Evolutionary conservation across 345 rosid species (phyloP).

Genomic region (Kandelia obovata): DNA sequence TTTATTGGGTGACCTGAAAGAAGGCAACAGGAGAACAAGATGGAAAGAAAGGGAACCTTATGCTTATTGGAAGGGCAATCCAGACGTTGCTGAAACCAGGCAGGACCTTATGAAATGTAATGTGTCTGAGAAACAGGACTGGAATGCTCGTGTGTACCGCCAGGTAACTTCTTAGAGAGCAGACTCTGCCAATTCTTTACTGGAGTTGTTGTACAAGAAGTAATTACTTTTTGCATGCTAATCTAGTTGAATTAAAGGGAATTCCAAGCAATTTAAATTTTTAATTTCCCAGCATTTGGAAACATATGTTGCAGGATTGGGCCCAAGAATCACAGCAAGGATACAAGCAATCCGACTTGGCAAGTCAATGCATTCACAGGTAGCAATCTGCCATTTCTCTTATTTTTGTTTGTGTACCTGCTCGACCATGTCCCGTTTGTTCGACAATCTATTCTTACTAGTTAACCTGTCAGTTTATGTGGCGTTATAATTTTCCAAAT

Average conservation of each 20-base stretch:
- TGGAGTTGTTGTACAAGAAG: too few relatives aligned
- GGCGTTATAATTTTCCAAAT: not conserved
- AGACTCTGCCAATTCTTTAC: too few relatives aligned
- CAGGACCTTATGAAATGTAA: conserved; percentile 35
- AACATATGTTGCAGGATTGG: conserved; percentile 61
- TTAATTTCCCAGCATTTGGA: too few relatives aligned
- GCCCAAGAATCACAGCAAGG: conserved; percentile 54
- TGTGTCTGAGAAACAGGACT: conserved; percentile 20
- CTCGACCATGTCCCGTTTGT: too few relatives aligned
- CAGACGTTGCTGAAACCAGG: conserved; percentile 22
- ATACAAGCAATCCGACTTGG: conserved; percentile 69
- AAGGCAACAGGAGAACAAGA: conserved; percentile 21
- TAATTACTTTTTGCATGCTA: too few relatives aligned
- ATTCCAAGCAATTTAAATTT: too few relatives aligned
- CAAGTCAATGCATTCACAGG: conserved; percentile 79
- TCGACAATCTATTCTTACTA: too few relatives aligned
- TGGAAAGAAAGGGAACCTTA: conserved; percentile 37
- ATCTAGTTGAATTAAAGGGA: too few relatives aligned
- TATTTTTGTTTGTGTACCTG: not conserved
- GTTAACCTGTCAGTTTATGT: not conserved
- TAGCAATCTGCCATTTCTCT: conserved; percentile 5
- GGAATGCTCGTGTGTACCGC: conserved; percentile 28
- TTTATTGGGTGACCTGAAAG: conserved; percentile 16
- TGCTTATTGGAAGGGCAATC: conserved; percentile 46
- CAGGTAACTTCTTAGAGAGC: conserved; percentile 6